These are phyloP conservation scores for Prunus armeniaca DNA, from an alignment of 306 rosid species.

Conservation along the genomic window DNA sequence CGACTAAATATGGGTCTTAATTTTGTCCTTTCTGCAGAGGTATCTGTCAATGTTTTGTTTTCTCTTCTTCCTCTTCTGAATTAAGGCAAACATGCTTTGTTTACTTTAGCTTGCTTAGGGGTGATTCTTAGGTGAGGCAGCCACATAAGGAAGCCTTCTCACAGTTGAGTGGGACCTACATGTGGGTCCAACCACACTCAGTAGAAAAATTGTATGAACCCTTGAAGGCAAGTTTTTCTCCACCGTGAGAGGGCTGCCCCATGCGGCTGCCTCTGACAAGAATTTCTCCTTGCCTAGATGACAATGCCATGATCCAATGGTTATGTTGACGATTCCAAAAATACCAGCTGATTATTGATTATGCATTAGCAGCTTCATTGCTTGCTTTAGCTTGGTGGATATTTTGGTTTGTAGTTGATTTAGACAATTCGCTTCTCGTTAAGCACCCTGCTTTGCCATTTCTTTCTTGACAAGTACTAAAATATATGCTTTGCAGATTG, in stretches of 20 bases:
- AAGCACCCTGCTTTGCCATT: neutral
- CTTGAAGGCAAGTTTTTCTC: too few relatives aligned
- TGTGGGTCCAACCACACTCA: too few relatives aligned
- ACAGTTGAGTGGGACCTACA: too few relatives aligned
- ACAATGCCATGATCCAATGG: neutral
- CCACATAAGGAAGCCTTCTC: too few relatives aligned
- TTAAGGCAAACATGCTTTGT: neutral
- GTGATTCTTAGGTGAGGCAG: too few relatives aligned
- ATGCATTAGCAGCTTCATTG: too few relatives aligned
- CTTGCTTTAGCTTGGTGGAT: neutral
- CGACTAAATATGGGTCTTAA: slow-evolving; percentile 73
- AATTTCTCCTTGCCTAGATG: too few relatives aligned
- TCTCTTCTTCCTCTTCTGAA: neutral
- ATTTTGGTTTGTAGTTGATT: neutral
- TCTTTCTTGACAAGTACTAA: neutral
- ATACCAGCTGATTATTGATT: too few relatives aligned
- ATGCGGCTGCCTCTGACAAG: too few relatives aligned
- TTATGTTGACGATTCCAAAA: too few relatives aligned
- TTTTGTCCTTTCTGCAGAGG: slow-evolving; percentile 75
- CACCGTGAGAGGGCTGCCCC: too few relatives aligned
- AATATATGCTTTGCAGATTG: slow-evolving; percentile 56
- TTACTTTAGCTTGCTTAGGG: neutral
- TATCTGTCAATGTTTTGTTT: neutral
- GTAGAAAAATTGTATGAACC: too few relatives aligned
- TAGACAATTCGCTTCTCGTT: neutral